phyloP scores from a whole-genome alignment of 331 rosid genomes.

The Saraca asoca region DNA sequence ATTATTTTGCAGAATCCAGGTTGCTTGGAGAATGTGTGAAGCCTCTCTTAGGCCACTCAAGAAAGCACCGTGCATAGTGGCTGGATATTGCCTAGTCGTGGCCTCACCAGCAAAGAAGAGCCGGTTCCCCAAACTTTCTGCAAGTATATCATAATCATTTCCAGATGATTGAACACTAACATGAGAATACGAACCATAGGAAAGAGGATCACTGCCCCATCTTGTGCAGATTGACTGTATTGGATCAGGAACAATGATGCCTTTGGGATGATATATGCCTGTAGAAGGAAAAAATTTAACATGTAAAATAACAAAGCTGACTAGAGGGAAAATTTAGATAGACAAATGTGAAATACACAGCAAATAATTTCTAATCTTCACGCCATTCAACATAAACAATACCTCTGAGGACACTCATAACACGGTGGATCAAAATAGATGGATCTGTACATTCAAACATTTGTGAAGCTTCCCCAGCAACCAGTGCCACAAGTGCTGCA shows the following conservation, averaged over 20 bases:
- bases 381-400: constrained; percentile 25
- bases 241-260: constrained; percentile 77
- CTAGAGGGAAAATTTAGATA: constrained; percentile 26
- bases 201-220: constrained; percentile 91
- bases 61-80: constrained; percentile 96
- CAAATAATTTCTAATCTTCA: not conserved
- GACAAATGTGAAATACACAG: not conserved
- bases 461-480: constrained; percentile 97
- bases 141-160: constrained; percentile 79
- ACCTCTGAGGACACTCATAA: constrained; percentile 78
- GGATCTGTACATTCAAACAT: constrained; percentile 81
- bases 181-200: constrained; percentile 93
- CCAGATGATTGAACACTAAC: constrained; percentile 85
- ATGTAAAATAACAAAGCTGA: constrained; percentile 24
- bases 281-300: constrained; percentile 26
- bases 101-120: constrained; percentile 98
- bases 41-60: constrained; percentile 97
- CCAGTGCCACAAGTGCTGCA: constrained; percentile 76
- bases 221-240: constrained; percentile 85
- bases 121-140: constrained; percentile 72
- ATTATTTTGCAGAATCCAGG: constrained; percentile 45
- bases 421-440: constrained; percentile 62
- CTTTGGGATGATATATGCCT: constrained; percentile 81
- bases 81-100: constrained; percentile 87
- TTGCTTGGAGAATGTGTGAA: constrained; percentile 57